These are phyloP conservation scores for Cicer bijugum DNA, from an alignment of 306 rosid species.

Conservation along the genomic window DNA sequence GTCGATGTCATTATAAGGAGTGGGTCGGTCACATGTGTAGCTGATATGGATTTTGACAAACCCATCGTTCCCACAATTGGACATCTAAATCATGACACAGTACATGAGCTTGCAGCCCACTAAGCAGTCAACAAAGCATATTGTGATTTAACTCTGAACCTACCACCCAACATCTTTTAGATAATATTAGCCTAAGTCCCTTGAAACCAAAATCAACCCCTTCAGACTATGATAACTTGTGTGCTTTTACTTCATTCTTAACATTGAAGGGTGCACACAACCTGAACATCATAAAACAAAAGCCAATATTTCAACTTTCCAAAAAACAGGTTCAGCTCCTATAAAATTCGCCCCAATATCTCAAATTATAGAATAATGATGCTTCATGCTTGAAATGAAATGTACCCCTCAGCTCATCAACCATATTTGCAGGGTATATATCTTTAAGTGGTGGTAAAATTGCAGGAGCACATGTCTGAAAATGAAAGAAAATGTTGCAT, in stretches of 20 bases:
- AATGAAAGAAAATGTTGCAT: slow-evolving; percentile 41
- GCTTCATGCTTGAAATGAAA: slow-evolving; percentile 37
- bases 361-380: slow-evolving; percentile 21
- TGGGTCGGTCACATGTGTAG: too few species aligned
- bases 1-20: not conserved
- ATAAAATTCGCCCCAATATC: slow-evolving; percentile 25
- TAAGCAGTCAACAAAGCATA: slow-evolving; percentile 18
- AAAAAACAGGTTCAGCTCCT: slow-evolving; percentile 35
- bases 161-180: not conserved
- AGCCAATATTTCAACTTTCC: slow-evolving; percentile 37
- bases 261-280: slow-evolving; percentile 34
- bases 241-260: slow-evolving; percentile 25
- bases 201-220: not conserved
- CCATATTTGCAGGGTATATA: slow-evolving; percentile 74
- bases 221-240: not conserved
- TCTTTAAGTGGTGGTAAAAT: slow-evolving; percentile 88
- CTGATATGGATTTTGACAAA: too few species aligned
- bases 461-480: slow-evolving; percentile 89
- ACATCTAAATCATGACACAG: too few species aligned
- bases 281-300: slow-evolving; percentile 37
- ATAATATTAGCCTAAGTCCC: too few species aligned
- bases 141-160: slow-evolving; percentile 20
- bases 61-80: too few species aligned
- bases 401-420: slow-evolving; percentile 82
- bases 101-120: slow-evolving; percentile 13